These are phyloP conservation scores for Lecanosticta acicola DNA, from an alignment of 2,329 filamentous ascomycete genomes.

Conservation along the genomic window DNA sequence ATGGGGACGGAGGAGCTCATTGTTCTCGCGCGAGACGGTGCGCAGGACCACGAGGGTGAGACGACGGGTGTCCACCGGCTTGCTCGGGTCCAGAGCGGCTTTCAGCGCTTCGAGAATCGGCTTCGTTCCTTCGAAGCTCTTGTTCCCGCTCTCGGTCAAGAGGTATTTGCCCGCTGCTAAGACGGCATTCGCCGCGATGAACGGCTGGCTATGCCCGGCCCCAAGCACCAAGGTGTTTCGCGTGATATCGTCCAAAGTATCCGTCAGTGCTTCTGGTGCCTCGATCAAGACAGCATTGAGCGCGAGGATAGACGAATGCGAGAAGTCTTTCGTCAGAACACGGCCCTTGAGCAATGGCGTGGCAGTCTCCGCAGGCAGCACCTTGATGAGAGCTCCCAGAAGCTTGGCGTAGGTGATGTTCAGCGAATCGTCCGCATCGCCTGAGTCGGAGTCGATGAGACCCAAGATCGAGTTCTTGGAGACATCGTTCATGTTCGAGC, in stretches of 20 bases:
- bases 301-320: slow-evolving; percentile 71
- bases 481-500: slow-evolving; percentile 86
- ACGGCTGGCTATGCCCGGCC: slow-evolving; percentile 60
- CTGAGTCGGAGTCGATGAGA: slow-evolving; percentile 79
- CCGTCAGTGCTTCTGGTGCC: slow-evolving; percentile 63
- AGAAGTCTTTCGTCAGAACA: slow-evolving; percentile 71
- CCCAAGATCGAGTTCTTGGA: slow-evolving; percentile 80
- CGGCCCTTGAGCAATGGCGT: slow-evolving; percentile 60
- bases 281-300: slow-evolving; percentile 86
- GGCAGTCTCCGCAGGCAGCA: slow-evolving; percentile 68
- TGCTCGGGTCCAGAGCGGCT: slow-evolving; percentile 68
- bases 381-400: slow-evolving; percentile 82
- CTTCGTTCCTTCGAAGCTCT: slow-evolving; percentile 70
- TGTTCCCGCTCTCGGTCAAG: slow-evolving; percentile 58
- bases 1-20: slow-evolving; percentile 76
- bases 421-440: slow-evolving; percentile 66
- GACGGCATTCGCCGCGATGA: slow-evolving; percentile 78
- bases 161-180: slow-evolving; percentile 88
- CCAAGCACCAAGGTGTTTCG: slow-evolving; percentile 73
- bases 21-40: slow-evolving; percentile 72
- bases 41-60: slow-evolving; percentile 81
- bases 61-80: slow-evolving; percentile 74
- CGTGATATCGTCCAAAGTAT: slow-evolving; percentile 66
- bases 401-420: slow-evolving; percentile 86
- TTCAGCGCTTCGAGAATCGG: slow-evolving; percentile 74